Evolutionary conservation across 176 grass and related monocot species (phyloP).

Genomic region (Triticum timopheevii): DNA sequence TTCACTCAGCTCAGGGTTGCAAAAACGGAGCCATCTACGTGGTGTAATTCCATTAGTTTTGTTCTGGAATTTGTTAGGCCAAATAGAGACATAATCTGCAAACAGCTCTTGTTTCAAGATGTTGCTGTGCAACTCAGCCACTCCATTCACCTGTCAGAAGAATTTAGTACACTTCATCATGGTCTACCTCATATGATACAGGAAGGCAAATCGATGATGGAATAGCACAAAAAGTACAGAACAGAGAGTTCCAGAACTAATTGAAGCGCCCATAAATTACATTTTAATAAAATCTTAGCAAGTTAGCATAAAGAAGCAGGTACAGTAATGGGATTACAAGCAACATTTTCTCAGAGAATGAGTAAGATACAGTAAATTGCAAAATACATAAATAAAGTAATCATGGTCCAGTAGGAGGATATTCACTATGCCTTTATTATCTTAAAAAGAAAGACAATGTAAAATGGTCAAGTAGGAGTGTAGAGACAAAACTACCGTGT

Average conservation of each 20-base stretch:
- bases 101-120: slow-evolving; percentile 80
- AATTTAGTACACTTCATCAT: slow-evolving; percentile 37
- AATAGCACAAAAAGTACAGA: slow-evolving; percentile 16
- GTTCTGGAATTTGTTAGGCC: slow-evolving; percentile 77
- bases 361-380: background rate
- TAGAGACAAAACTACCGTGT: background rate
- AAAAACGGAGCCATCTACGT: slow-evolving; percentile 71
- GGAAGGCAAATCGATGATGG: slow-evolving; percentile 26
- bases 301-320: background rate
- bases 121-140: slow-evolving; percentile 80
- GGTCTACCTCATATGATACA: slow-evolving; percentile 2
- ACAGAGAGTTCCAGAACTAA: background rate
- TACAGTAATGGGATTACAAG: background rate
- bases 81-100: slow-evolving; percentile 60
- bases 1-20: slow-evolving; percentile 74
- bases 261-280: background rate
- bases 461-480: background rate
- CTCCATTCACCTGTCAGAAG: slow-evolving; percentile 75
- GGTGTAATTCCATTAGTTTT: slow-evolving; percentile 90
- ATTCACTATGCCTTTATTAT: background rate
- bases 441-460: background rate
- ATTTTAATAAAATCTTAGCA: background rate
- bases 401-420: background rate
- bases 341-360: background rate
- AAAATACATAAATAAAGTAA: background rate